These are phyloP conservation scores for Lepidium africanum DNA, from an alignment of 345 rosid genomes.

Conservation along the genomic window DNA sequence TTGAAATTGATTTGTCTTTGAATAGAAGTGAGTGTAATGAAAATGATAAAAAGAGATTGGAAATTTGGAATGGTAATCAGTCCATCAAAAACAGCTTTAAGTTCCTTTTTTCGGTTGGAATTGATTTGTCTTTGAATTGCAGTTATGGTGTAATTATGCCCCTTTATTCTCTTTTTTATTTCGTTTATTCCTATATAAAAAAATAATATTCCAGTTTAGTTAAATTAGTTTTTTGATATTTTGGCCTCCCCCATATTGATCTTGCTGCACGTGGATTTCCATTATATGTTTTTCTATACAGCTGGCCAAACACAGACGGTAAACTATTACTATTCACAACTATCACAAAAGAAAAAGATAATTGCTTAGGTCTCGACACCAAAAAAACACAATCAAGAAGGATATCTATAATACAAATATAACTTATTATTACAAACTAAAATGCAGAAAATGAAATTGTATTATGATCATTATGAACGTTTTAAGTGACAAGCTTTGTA, in stretches of 20 bases:
- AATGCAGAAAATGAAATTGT: background rate
- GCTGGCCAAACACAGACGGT: constrained; percentile 23
- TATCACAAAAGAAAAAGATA: too few relatives aligned
- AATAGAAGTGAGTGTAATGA: constrained; percentile 10
- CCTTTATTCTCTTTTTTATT: background rate
- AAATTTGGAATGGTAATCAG: background rate
- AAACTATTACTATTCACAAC: background rate
- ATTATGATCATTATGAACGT: background rate
- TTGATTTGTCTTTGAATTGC: constrained; percentile 6
- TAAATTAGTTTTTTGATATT: background rate
- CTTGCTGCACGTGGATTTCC: constrained; percentile 17
- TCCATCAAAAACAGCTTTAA: background rate
- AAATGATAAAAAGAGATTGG: background rate
- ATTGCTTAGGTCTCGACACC: background rate
- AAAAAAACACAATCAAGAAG: background rate
- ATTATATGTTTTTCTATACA: background rate
- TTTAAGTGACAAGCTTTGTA: background rate
- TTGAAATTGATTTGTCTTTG: constrained; percentile 21
- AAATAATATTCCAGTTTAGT: background rate
- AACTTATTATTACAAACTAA: background rate
- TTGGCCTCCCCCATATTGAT: background rate
- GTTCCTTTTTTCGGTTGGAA: constrained; percentile 6
- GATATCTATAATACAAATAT: background rate
- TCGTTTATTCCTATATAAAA: too few relatives aligned
- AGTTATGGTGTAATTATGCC: background rate